Percentiles rank a stretch among this genome's conserved stretches.
Evolutionary conservation across 768 basidiomycete genomes (phyloP).

Genomic region (Auriscalpium vulgare): DNA sequence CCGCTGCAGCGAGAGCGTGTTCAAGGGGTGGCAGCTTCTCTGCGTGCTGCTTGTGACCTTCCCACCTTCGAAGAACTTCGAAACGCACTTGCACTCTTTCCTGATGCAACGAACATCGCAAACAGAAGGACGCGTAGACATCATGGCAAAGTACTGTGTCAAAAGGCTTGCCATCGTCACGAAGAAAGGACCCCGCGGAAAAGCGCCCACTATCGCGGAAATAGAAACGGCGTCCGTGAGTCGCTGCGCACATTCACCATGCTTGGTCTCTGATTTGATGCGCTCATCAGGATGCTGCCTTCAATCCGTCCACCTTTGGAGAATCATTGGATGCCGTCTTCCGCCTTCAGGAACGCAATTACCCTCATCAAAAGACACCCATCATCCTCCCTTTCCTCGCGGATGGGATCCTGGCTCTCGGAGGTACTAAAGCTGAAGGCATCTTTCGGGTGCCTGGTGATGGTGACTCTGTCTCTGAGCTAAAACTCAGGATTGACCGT

Average conservation of each 20-base stretch:
- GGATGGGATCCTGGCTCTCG: conserved; percentile 83
- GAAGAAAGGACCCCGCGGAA: conserved; percentile 81
- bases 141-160: conserved; percentile 90
- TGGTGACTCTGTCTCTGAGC: conserved; percentile 76
- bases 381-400: conserved; percentile 92
- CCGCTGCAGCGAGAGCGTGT: conserved; percentile 60
- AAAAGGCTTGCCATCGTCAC: conserved; percentile 67
- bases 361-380: conserved; percentile 78
- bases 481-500: conserved; percentile 84
- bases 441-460: conserved; percentile 94
- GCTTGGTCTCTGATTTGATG: conserved; percentile 2
- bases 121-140: conserved; percentile 70
- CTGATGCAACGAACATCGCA: conserved; percentile 60
- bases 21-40: conserved; percentile 90
- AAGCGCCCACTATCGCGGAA: conserved; percentile 72
- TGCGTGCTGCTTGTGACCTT: conserved; percentile 90
- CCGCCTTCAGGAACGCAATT: conserved; percentile 77
- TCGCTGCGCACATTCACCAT: conserved; percentile 7
- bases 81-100: conserved; percentile 75
- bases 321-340: conserved; percentile 82
- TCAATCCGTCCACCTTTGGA: conserved; percentile 91
- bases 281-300: conserved; percentile 69
- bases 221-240: conserved; percentile 86
- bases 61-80: conserved; percentile 90
- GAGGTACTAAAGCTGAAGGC: conserved; percentile 79